Conservation (phyloP, 257 asterid species). For the Solanum chilense region DNA sequence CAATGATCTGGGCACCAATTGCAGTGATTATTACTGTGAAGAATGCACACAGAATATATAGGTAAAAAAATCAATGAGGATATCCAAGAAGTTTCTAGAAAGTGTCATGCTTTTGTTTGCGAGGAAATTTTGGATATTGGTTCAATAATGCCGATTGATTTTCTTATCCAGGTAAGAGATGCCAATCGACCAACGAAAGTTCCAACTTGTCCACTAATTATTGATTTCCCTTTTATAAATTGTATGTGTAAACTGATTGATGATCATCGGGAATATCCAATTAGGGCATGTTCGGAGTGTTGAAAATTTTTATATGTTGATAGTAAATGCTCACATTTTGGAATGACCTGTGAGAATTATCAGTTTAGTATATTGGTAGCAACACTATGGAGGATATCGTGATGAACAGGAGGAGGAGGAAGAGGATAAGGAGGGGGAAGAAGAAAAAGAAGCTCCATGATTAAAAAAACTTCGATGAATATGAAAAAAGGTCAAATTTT, state of each 20-base stretch:
- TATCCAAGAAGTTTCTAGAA: not conserved
- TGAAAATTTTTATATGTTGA: not conserved
- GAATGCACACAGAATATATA: not conserved
- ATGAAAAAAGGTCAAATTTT: no score
- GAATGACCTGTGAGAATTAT: no score
- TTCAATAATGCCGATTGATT: not conserved
- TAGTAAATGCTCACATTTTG: no score
- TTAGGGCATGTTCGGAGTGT: not conserved
- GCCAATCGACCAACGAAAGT: not conserved
- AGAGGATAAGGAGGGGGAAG: no score
- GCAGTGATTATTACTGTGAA: not conserved
- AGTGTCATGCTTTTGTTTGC: conserved; percentile 6
- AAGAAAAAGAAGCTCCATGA: no score
- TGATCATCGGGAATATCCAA: not conserved
- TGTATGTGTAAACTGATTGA: not conserved
- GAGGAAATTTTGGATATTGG: not conserved
- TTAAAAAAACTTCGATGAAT: no score
- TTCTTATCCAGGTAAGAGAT: no score
- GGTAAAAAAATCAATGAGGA: not conserved
- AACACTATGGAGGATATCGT: no score
- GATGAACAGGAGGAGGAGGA: no score
- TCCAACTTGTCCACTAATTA: not conserved
- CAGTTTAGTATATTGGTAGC: no score
- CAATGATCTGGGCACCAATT: not conserved
- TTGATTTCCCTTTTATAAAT: not conserved